Percentiles rank a stretch among this genome's conserved stretches.
phyloP scores from a whole-genome alignment of 108 stramenopile genomes.

The Schizochytrium sp. region DNA sequence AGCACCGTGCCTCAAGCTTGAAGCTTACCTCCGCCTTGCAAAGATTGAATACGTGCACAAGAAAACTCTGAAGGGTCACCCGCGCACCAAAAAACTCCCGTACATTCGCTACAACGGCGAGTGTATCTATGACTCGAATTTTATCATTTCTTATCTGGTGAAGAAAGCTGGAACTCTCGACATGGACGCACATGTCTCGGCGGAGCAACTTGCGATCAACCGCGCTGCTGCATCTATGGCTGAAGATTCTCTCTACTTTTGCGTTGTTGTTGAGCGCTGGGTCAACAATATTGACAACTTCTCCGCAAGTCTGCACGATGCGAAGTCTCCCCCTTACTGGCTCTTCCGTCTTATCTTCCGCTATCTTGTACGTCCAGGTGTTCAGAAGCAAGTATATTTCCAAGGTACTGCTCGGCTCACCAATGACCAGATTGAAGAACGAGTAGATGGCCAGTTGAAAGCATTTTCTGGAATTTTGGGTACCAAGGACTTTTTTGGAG shows the following conservation, averaged over 20 bases:
- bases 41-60: neutral
- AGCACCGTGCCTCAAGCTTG: neutral
- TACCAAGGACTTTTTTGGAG: neutral
- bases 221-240: neutral
- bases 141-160: neutral
- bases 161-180: neutral
- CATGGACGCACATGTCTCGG: neutral
- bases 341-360: neutral
- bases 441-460: neutral
- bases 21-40: neutral
- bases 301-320: neutral
- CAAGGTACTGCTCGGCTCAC: neutral
- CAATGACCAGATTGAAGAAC: neutral
- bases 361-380: neutral
- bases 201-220: neutral
- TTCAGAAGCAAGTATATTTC: neutral
- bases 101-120: slow-evolving; percentile 9
- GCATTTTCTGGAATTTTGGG: neutral
- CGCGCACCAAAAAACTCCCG: neutral
- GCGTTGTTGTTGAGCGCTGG: neutral
- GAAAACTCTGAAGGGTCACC: neutral
- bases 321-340: neutral
- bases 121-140: neutral
- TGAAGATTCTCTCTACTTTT: neutral
- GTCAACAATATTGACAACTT: neutral